These are phyloP conservation scores for Hypoxylon fragiforme DNA, from an alignment of 495 filamentous ascomycete genomes.

Conservation along the genomic window DNA sequence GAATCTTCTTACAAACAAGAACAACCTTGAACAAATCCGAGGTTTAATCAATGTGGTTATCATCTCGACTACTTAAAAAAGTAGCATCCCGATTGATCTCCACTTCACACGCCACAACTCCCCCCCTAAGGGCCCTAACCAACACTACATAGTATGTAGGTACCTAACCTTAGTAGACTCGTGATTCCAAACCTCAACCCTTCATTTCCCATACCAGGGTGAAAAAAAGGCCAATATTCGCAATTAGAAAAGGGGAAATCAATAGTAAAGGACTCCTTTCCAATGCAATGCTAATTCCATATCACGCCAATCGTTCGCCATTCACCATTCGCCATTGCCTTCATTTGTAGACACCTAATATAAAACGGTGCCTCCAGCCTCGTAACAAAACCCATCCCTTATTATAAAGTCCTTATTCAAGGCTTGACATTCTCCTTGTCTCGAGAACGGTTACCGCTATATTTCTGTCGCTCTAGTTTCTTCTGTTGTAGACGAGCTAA, in stretches of 20 bases:
- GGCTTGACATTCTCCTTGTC: conserved; percentile 53
- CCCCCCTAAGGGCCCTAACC: too few species aligned
- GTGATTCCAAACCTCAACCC: neutral
- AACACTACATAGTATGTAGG: too few species aligned
- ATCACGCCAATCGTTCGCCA: neutral
- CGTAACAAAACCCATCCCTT: neutral
- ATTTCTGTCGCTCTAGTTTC: conserved; percentile 43
- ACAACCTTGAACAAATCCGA: too few species aligned
- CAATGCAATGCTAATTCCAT: conserved; percentile 22
- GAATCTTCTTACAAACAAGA: too few species aligned
- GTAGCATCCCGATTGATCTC: too few species aligned
- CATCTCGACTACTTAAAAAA: too few species aligned
- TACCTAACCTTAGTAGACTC: too few species aligned
- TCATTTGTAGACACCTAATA: neutral
- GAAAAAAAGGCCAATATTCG: neutral
- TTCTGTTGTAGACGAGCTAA: conserved; percentile 63
- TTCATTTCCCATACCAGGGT: neutral
- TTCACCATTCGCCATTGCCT: neutral
- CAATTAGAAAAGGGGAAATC: neutral
- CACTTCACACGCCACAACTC: too few species aligned
- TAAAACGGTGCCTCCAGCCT: neutral
- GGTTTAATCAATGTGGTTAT: too few species aligned
- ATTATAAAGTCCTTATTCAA: conserved; percentile 8
- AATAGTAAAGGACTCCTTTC: conserved; percentile 4
- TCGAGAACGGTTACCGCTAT: conserved; percentile 22